Percentiles rank a stretch among this genome's conserved stretches.
phyloP scores from a whole-genome alignment of 2,329 filamentous ascomycete species.

The Ceratocystis huliohia region DNA sequence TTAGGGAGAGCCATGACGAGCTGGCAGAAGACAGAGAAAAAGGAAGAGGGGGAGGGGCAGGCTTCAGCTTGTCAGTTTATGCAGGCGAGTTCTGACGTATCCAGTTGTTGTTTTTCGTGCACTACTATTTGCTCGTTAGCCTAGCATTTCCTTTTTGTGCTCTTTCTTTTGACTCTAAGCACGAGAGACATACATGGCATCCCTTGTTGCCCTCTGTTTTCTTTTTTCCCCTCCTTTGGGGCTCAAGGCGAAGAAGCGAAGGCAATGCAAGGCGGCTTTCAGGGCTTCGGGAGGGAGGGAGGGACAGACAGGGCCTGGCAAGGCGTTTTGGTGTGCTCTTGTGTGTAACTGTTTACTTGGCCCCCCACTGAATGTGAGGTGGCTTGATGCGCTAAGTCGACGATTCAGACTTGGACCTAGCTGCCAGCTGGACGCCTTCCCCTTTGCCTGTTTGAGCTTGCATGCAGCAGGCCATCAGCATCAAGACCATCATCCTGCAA shows the following conservation, averaged over 20 bases:
- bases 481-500: neutral
- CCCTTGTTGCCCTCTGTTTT: neutral
- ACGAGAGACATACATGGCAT: neutral
- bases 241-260: neutral
- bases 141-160: neutral
- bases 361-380: too few relatives aligned
- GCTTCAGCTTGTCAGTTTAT: neutral
- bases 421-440: too few relatives aligned
- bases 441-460: neutral
- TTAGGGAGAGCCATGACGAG: too few relatives aligned
- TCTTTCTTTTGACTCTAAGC: neutral
- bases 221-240: neutral
- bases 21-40: neutral
- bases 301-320: neutral
- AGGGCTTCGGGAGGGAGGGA: neutral
- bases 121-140: neutral
- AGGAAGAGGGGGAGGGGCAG: neutral
- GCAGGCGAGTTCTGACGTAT: constrained; percentile 4
- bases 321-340: neutral
- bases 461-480: neutral
- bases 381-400: too few relatives aligned
- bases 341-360: too few relatives aligned
- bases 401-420: neutral
- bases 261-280: neutral
- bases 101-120: neutral